Evolutionary conservation across 1,139 yeast genomes (phyloP).

Genomic region (Schwanniomyces etchellsii): DNA sequence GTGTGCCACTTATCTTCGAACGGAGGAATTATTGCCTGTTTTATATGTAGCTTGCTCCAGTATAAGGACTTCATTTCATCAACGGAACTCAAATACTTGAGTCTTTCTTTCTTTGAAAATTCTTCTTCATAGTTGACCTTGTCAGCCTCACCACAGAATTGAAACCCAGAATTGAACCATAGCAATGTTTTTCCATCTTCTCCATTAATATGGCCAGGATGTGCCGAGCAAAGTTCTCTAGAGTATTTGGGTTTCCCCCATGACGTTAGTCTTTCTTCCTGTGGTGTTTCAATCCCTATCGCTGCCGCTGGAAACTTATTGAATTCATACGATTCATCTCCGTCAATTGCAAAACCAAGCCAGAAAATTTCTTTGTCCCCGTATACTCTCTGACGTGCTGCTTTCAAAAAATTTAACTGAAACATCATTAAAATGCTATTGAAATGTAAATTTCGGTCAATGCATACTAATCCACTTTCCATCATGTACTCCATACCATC

Average conservation of each 20-base stretch:
- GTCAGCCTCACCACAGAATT: slow-evolving; percentile 25
- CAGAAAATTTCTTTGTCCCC: slow-evolving; percentile 34
- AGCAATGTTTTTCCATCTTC: slow-evolving; percentile 23
- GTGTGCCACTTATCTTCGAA: slow-evolving; percentile 19
- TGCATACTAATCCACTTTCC: slow-evolving; percentile 28
- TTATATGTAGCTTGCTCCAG: slow-evolving; percentile 17
- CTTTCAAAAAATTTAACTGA: slow-evolving; percentile 22
- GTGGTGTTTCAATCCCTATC: slow-evolving; percentile 22
- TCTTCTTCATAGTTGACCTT: slow-evolving; percentile 20
- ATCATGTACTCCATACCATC: slow-evolving; percentile 25
- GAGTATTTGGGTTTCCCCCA: slow-evolving; percentile 16
- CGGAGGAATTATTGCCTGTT: slow-evolving; percentile 28
- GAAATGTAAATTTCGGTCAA: slow-evolving; percentile 25
- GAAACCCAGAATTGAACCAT: slow-evolving; percentile 32
- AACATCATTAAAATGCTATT: slow-evolving; percentile 22
- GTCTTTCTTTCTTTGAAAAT: slow-evolving; percentile 12
- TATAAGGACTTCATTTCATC: slow-evolving; percentile 17
- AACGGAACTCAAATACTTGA: slow-evolving; percentile 13
- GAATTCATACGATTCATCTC: slow-evolving; percentile 28
- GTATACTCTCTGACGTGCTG: slow-evolving; percentile 19
- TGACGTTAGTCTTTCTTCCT: slow-evolving; percentile 12
- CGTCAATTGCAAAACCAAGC: slow-evolving; percentile 27
- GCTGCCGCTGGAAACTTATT: slow-evolving; percentile 25
- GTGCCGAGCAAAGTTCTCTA: slow-evolving; percentile 37
- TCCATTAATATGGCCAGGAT: slow-evolving; percentile 37